These are phyloP conservation scores for Neospermospora avenae DNA, from an alignment of 2,329 filamentous ascomycete species.

Conservation along the genomic window DNA sequence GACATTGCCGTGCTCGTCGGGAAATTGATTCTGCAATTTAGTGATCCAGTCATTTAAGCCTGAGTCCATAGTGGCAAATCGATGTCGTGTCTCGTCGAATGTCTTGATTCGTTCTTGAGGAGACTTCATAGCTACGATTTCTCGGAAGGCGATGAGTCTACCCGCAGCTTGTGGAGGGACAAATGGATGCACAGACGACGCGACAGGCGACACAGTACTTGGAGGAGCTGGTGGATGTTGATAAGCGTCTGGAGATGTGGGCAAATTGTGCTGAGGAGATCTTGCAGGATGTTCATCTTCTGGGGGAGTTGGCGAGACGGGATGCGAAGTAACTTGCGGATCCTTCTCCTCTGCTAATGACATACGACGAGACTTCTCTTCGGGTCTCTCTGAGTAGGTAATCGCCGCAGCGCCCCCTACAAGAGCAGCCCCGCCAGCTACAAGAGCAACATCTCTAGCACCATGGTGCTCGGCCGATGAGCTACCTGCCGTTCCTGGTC, in stretches of 20 bases:
- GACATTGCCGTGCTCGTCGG: constrained; percentile 49
- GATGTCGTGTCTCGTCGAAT: constrained; percentile 68
- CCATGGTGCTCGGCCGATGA: constrained; percentile 10
- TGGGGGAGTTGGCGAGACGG: constrained; percentile 38
- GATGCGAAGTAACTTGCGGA: constrained; percentile 37
- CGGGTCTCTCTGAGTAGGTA: constrained; percentile 6
- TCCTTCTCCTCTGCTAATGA: constrained; percentile 47
- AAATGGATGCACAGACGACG: constrained; percentile 13
- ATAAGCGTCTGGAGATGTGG: constrained; percentile 10
- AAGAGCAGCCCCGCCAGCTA: constrained; percentile 16
- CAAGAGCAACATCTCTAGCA: constrained; percentile 17
- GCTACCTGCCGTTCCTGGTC: not conserved
- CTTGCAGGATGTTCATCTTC: constrained; percentile 40
- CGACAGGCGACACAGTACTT: constrained; percentile 18
- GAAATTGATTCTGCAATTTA: constrained; percentile 43
- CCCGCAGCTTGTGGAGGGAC: constrained; percentile 3
- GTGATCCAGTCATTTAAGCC: constrained; percentile 63
- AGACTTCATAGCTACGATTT: constrained; percentile 70
- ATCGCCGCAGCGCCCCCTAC: constrained; percentile 13
- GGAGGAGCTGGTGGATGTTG: constrained; percentile 10
- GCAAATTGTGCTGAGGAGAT: constrained; percentile 23
- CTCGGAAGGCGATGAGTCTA: constrained; percentile 52
- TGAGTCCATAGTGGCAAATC: constrained; percentile 70
- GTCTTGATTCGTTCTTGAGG: constrained; percentile 66
- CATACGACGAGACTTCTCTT: constrained; percentile 26